A percentile compares a stretch with the other conserved stretches of the same genome.
Evolutionary conservation across 1,139 yeast species (phyloP).

Genomic region (Oligophagozyma castellii): DNA sequence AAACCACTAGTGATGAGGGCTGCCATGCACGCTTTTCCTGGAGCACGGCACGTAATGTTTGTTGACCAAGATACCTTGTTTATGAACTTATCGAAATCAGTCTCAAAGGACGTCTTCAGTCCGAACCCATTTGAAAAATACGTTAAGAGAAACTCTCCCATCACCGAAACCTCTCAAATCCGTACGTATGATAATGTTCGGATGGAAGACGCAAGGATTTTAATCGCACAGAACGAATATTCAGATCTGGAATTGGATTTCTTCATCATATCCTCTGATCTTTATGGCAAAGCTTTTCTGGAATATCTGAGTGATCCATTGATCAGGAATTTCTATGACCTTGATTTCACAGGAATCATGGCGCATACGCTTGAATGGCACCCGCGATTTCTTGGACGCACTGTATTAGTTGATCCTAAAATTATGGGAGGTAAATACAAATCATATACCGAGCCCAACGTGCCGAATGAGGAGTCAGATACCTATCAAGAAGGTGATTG

Average conservation of each 20-base stretch:
- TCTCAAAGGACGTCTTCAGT: conserved; percentile 43
- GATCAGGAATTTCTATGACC: conserved; percentile 49
- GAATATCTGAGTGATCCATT: conserved; percentile 69
- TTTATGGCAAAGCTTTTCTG: conserved; percentile 48
- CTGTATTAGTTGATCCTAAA: conserved; percentile 57
- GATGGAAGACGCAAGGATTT: conserved; percentile 39
- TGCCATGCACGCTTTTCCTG: conserved; percentile 79
- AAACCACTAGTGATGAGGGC: conserved; percentile 38
- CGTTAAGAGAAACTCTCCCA: conserved; percentile 52
- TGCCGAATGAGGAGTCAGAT: too few species aligned
- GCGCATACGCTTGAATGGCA: conserved; percentile 92
- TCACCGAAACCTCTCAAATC: conserved; percentile 53
- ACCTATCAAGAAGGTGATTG: too few species aligned
- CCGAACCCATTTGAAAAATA: conserved; percentile 44
- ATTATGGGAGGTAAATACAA: too few species aligned
- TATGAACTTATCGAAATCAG: conserved; percentile 47
- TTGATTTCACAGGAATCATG: conserved; percentile 54
- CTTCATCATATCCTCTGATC: conserved; percentile 53
- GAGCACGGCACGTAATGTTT: conserved; percentile 76
- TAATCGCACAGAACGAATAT: conserved; percentile 49
- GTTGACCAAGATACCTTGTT: conserved; percentile 63
- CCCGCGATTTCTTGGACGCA: conserved; percentile 56
- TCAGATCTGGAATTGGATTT: conserved; percentile 50
- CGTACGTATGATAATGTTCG: conserved; percentile 53
- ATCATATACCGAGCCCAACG: too few species aligned